Evolutionary conservation across 352 stramenopile genomes (phyloP).

Genomic region (Phytophthora melonis): DNA sequence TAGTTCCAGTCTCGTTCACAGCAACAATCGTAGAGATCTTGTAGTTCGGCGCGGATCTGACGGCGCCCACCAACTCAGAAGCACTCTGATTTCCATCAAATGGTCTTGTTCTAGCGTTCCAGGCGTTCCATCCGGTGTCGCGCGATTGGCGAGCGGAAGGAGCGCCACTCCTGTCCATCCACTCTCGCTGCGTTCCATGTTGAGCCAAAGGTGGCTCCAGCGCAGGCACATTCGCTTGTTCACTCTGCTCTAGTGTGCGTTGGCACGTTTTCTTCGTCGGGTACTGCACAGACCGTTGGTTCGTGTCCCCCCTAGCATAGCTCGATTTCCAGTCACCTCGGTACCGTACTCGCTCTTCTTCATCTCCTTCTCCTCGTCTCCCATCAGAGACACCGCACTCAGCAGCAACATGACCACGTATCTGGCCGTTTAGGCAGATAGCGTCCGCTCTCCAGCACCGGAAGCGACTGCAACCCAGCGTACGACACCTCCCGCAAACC

Average conservation of each 20-base stretch:
- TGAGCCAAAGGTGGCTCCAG: not conserved
- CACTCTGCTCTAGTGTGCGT: not conserved
- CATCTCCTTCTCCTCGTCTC: no score
- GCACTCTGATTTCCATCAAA: not conserved
- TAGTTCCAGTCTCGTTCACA: not conserved
- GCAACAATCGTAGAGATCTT: not conserved
- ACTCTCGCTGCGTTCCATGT: conserved; percentile 1
- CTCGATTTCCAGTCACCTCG: no score
- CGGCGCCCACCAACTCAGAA: not conserved
- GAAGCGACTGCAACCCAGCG: no score
- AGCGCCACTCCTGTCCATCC: not conserved
- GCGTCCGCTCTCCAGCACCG: no score
- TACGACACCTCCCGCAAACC: no score
- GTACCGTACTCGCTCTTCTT: no score
- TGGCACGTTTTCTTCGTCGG: not conserved
- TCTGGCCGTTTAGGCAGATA: no score
- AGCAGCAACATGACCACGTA: no score
- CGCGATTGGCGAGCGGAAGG: not conserved
- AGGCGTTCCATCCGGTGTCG: not conserved
- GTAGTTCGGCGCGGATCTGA: not conserved
- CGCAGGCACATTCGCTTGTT: not conserved
- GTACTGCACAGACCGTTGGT: not conserved
- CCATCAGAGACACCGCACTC: no score
- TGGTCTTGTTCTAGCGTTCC: not conserved
- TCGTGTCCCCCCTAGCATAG: no score